Conservation (phyloP, 371 early-diverging fungal genomes). For the Thermomucor indicae-seudaticae region DNA sequence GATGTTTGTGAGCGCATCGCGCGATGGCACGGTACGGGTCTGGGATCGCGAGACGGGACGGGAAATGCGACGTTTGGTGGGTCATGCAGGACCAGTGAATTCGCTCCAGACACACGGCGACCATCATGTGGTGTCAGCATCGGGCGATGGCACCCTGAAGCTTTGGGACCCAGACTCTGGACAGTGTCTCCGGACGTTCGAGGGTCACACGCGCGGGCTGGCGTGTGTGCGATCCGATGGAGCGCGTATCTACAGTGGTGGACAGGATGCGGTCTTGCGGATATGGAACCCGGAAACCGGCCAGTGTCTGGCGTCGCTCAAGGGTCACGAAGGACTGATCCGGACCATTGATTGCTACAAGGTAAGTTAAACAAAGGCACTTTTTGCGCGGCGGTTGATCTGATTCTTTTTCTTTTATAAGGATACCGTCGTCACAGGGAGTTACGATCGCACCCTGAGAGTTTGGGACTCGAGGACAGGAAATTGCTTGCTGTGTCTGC, state of each 20-base stretch:
- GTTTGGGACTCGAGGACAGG: constrained; percentile 78
- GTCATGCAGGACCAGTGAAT: constrained; percentile 89
- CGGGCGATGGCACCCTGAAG: constrained; percentile 84
- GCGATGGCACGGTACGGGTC: constrained; percentile 51
- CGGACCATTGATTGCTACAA: constrained; percentile 79
- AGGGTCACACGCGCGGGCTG: constrained; percentile 80
- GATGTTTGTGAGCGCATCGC: constrained; percentile 81
- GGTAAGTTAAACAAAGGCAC: constrained; percentile 54
- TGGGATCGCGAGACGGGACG: constrained; percentile 45
- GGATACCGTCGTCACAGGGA: constrained; percentile 43
- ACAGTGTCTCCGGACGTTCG: constrained; percentile 57
- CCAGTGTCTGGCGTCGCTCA: constrained; percentile 62
- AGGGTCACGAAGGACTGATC: constrained; percentile 90
- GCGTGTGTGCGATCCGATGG: constrained; percentile 92
- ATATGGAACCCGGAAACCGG: constrained; percentile 92
- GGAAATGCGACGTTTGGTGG: constrained; percentile 64
- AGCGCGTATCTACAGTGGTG: constrained; percentile 82
- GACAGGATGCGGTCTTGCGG: constrained; percentile 85
- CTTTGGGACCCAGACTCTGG: constrained; percentile 82
- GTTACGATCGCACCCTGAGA: constrained; percentile 93
- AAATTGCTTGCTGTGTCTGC: constrained; percentile 51
- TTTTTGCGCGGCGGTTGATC: not conserved
- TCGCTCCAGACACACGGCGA: constrained; percentile 67
- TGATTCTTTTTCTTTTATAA: not conserved
- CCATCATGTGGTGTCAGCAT: constrained; percentile 76